These are phyloP conservation scores for Pseudogymnoascus sp. DNA, from an alignment of 2,329 filamentous ascomycete species.

Conservation along the genomic window DNA sequence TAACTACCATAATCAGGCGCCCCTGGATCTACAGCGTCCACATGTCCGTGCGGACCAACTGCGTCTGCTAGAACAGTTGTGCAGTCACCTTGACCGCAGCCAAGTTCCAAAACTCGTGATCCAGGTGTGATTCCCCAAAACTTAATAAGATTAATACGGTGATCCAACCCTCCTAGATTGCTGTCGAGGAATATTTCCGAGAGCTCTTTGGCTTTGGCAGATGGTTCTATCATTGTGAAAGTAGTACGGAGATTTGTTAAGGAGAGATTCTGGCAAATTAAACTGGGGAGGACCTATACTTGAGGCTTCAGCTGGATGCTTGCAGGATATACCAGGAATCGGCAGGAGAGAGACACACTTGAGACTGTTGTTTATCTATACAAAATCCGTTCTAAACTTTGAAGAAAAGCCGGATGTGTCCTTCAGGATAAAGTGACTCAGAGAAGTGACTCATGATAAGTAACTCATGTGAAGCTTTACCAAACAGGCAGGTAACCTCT, in stretches of 20 bases:
- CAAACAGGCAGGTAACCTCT: neutral
- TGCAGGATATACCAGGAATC: neutral
- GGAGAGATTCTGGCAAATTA: neutral
- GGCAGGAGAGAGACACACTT: neutral
- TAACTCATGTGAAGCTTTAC: neutral
- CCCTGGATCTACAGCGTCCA: conserved; percentile 47
- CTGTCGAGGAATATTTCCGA: neutral
- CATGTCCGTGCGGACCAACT: conserved; percentile 35
- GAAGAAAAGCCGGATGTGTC: neutral
- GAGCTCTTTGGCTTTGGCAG: neutral
- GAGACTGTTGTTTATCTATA: neutral
- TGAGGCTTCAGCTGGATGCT: neutral
- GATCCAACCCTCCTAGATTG: conserved; percentile 15
- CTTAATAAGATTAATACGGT: conserved; percentile 31
- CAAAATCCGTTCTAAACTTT: neutral
- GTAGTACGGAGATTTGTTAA: neutral
- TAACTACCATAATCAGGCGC: conserved; percentile 37
- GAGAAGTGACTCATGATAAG: neutral
- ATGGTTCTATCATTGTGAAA: conserved; percentile 1
- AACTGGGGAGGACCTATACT: neutral
- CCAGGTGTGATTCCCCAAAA: conserved; percentile 32
- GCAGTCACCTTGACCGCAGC: conserved; percentile 52
- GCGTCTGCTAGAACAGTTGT: conserved; percentile 45
- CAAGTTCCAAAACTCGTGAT: conserved; percentile 45
- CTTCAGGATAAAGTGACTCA: neutral